These are phyloP conservation scores for Ciborinia camelliae DNA, from an alignment of 2,329 filamentous ascomycete species.

Conservation along the genomic window DNA sequence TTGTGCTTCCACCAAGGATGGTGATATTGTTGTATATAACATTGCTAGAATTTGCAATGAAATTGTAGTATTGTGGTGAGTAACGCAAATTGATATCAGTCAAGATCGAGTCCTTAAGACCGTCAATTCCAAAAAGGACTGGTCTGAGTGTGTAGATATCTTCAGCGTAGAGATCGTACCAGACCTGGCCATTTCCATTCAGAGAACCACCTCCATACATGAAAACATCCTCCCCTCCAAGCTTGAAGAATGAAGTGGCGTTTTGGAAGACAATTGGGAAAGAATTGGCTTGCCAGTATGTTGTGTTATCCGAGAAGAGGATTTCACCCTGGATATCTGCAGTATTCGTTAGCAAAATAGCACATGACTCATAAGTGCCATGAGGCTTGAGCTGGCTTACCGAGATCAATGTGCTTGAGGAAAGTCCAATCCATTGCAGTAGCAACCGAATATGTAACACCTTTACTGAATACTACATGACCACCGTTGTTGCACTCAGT, in stretches of 20 bases:
- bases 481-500: constrained; percentile 60
- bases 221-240: constrained; percentile 63
- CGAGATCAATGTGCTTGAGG: constrained; percentile 59
- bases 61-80: constrained; percentile 57
- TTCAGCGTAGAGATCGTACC: constrained; percentile 55
- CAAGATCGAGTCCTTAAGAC: constrained; percentile 55
- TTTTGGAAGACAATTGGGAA: constrained; percentile 67
- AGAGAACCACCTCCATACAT: constrained; percentile 63
- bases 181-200: constrained; percentile 62
- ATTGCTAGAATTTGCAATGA: constrained; percentile 63
- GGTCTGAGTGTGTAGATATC: constrained; percentile 57
- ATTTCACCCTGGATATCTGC: constrained; percentile 57
- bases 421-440: constrained; percentile 64
- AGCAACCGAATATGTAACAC: constrained; percentile 57
- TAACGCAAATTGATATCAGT: constrained; percentile 59
- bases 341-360: neutral
- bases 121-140: constrained; percentile 55
- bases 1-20: constrained; percentile 54
- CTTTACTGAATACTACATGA: constrained; percentile 52
- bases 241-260: constrained; percentile 62
- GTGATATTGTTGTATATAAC: constrained; percentile 61
- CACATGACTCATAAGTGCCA: neutral
- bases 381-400: constrained; percentile 40
- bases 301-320: constrained; percentile 62
- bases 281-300: constrained; percentile 64